Conservation (phyloP, 306 rosid species). For the Gleditsia sinensis region DNA sequence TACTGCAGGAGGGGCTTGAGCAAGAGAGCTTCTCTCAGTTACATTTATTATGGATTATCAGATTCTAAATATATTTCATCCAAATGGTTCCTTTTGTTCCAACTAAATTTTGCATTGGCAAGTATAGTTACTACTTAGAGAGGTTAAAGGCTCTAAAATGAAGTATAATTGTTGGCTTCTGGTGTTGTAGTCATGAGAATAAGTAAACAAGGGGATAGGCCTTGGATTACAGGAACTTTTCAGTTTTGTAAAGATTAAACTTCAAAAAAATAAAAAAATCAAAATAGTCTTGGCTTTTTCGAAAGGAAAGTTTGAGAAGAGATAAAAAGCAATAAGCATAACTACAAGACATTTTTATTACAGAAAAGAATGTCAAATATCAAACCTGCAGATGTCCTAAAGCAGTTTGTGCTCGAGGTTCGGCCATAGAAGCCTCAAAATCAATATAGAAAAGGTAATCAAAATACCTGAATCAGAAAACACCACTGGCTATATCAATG, state of each 20-base stretch:
- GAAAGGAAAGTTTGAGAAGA: background rate
- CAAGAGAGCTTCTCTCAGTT: background rate
- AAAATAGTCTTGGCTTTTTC: background rate
- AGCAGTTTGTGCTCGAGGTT: slow-evolving; percentile 59
- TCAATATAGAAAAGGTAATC: slow-evolving; percentile 63
- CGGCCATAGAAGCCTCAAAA: slow-evolving; percentile 64
- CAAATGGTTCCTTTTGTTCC: background rate
- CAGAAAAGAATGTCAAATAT: slow-evolving; percentile 17
- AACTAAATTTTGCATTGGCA: background rate
- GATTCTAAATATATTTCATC: background rate
- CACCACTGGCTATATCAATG: slow-evolving; percentile 6
- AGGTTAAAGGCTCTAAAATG: background rate
- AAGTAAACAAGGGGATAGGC: background rate
- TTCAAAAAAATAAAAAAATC: background rate
- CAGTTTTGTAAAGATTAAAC: background rate
- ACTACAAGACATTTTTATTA: slow-evolving; percentile 26
- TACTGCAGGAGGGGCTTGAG: background rate
- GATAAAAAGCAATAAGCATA: background rate
- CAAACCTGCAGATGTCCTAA: slow-evolving; percentile 58
- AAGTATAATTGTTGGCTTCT: background rate
- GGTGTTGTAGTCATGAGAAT: background rate
- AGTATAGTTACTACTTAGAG: background rate
- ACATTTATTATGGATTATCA: background rate
- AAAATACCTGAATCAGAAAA: slow-evolving; percentile 45
- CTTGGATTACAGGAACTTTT: background rate